Evolutionary conservation across 805 yeast species (phyloP).

Genomic region (Priceomyces haplophilus): DNA sequence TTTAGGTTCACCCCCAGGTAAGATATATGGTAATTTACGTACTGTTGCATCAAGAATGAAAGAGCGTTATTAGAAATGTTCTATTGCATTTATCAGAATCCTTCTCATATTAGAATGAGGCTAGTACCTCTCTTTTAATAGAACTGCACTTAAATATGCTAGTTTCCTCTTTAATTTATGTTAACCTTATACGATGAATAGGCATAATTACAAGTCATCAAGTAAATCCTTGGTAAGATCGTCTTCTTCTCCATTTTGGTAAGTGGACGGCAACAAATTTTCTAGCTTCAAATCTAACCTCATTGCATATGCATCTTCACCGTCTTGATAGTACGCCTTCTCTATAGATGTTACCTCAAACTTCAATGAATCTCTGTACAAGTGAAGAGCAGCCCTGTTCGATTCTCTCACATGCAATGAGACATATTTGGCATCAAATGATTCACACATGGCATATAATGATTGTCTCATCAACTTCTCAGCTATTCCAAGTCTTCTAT

Average conservation of each 20-base stretch:
- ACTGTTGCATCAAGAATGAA: slow-evolving; percentile 96
- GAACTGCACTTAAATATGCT: not conserved
- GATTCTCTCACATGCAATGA: slow-evolving; percentile 91
- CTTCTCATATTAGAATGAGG: not conserved
- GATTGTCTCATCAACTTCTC: slow-evolving; percentile 87
- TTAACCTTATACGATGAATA: too few species aligned
- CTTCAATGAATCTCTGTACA: slow-evolving; percentile 79
- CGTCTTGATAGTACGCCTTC: slow-evolving; percentile 90
- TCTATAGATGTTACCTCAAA: slow-evolving; percentile 84
- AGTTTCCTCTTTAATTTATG: too few species aligned
- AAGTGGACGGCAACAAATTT: slow-evolving; percentile 57
- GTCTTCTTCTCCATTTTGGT: slow-evolving; percentile 51
- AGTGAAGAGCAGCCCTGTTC: slow-evolving; percentile 89
- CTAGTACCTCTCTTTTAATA: not conserved
- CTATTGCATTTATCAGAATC: slow-evolving; percentile 2
- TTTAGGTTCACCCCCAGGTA: slow-evolving; percentile 97
- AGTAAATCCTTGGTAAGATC: slow-evolving; percentile 45
- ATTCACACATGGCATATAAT: slow-evolving; percentile 74
- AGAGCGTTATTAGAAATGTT: slow-evolving; percentile 67
- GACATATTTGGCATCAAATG: slow-evolving; percentile 77
- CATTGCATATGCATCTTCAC: slow-evolving; percentile 98
- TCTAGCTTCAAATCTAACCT: slow-evolving; percentile 61
- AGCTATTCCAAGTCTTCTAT: slow-evolving; percentile 92
- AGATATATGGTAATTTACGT: slow-evolving; percentile 94
- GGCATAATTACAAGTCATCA: slow-evolving; percentile 15